Evolutionary conservation across 2,329 filamentous ascomycete species (phyloP), one percentile per base, ranked within the genome.

Genomic region (Colletotrichum somersetense): DNA sequence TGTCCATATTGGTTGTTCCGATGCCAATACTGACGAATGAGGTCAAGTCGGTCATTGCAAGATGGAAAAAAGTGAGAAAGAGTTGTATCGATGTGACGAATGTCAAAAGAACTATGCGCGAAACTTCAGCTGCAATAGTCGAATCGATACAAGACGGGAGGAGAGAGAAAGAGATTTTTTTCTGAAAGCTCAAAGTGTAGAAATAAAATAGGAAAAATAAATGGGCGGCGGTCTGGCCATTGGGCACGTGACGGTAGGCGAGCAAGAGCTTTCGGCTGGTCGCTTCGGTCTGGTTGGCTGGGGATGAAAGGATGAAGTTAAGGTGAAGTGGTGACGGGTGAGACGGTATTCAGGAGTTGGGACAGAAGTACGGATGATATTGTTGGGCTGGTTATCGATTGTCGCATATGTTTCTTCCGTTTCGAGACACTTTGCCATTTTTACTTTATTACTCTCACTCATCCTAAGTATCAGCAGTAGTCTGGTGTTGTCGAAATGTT

Each of bases 221-320:
- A 30, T 4, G 20, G 44, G 56, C 30, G 48, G 58, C 23, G 42
- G 44, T 30, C 23, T 26, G 64, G 35, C 26, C 16, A 26, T 14
- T 8, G 11, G 20, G 10, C 65, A 72, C 65, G 69, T 63, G 69
- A 62, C 18, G 16, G 5, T 14, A 50, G 30, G 23, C n/a, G n/a
- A 56, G 33, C 30, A 1, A 53, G 57, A 53, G 26, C 26, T 55
- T 42, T 26, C 30, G 23, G 44, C 26, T 20, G 14, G 40, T 52
- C 26, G 23, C 18, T 35, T 58, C 11, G 20, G 23, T 40, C 46
- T 52, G 46, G 44, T 53, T 12, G 35, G 8, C 12, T 30, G 35
- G 16, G 42, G 42, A n/a, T 35, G 40, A 30, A 61, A 18, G 26
- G 18, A 46, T 20, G 18, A 23, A 46, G 38, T 30, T 48, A 7